Evolutionary conservation across 495 filamentous ascomycete genomes (phyloP).

Genomic region (Barbatosphaeria neglecta): DNA sequence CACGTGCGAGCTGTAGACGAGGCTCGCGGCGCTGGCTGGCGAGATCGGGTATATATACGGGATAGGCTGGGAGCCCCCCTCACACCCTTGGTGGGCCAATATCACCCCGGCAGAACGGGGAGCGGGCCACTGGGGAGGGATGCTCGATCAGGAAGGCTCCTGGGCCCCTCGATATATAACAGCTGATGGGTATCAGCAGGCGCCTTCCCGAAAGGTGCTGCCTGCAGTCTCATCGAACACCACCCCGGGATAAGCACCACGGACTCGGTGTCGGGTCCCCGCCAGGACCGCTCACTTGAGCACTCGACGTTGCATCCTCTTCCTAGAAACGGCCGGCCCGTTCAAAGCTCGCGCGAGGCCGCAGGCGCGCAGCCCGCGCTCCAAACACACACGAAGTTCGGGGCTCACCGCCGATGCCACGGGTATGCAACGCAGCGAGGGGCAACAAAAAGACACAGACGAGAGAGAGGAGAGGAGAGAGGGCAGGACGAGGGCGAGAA

Average conservation of each 20-base stretch:
- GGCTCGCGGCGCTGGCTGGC: neutral
- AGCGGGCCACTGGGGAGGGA: neutral
- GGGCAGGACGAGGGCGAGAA: neutral
- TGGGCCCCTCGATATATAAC: neutral
- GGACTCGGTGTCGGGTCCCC: neutral
- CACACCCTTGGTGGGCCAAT: neutral
- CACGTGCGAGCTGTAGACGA: neutral
- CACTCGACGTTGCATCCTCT: neutral
- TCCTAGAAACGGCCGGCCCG: neutral
- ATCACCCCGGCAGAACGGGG: neutral
- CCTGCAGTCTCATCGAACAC: neutral
- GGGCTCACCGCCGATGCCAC: neutral
- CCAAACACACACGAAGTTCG: neutral
- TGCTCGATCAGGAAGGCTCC: neutral
- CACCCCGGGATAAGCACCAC: neutral
- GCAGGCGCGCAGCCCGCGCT: neutral
- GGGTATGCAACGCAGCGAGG: neutral
- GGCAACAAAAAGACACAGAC: too few relatives aligned
- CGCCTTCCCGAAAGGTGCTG: neutral
- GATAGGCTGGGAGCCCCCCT: neutral
- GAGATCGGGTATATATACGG: neutral
- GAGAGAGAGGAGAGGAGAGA: neutral
- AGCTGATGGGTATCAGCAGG: neutral
- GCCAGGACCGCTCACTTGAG: neutral
- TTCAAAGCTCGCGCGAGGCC: neutral